These are phyloP conservation scores for Geranium brycei DNA, from an alignment of 345 rosid species.

Conservation along the genomic window DNA sequence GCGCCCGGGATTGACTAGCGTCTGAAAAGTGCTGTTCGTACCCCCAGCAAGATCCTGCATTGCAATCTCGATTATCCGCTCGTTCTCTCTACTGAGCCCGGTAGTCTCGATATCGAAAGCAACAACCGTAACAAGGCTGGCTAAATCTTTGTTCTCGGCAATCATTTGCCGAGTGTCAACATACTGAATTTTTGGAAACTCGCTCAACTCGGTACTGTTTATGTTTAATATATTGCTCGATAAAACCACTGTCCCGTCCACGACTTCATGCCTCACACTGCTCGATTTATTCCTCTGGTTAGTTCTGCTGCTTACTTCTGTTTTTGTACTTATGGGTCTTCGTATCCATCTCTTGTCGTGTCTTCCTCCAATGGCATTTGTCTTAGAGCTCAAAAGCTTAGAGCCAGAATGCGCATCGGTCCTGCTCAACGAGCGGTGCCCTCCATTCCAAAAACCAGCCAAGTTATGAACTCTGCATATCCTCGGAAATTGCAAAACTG, in stretches of 20 bases:
- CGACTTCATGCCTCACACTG: conserved; percentile 22
- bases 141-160: conserved; percentile 37
- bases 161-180: conserved; percentile 37
- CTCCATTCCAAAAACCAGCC: conserved; percentile 31
- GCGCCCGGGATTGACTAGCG: conserved; percentile 63
- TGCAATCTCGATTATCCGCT: conserved; percentile 66
- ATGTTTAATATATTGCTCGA: conserved; percentile 23
- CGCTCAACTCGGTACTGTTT: conserved; percentile 23
- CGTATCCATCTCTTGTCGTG: conserved; percentile 44
- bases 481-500: conserved; percentile 56
- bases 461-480: conserved; percentile 28
- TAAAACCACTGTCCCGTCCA: conserved; percentile 32
- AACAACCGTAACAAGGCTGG: conserved; percentile 42
- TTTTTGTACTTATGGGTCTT: conserved; percentile 36
- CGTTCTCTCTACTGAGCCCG: conserved; percentile 40
- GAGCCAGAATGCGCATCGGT: conserved; percentile 20
- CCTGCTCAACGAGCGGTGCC: conserved; percentile 23
- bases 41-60: conserved; percentile 77
- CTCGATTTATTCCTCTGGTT: conserved; percentile 21
- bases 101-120: conserved; percentile 71
- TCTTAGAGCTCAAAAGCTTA: conserved; percentile 29
- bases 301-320: conserved; percentile 23
- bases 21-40: conserved; percentile 70
- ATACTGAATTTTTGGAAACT: conserved; percentile 24
- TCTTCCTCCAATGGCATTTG: conserved; percentile 38